Base-by-base conservation (phyloP, 805 yeast species). In the Saccharomycopsis amapae region DNA sequence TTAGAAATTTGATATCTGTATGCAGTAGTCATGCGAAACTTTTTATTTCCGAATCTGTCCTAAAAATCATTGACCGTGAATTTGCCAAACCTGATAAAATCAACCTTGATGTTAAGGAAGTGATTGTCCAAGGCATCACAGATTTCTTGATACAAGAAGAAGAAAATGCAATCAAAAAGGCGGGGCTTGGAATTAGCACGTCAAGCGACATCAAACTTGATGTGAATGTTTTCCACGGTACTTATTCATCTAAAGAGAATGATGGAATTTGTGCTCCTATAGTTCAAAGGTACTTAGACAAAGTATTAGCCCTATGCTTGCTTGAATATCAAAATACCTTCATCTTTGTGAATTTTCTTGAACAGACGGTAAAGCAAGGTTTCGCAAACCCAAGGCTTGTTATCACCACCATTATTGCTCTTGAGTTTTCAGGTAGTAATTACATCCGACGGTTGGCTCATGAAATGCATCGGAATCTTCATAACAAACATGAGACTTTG, bases 231-330 rank as follows among this genome's bases (percentile, higher is more conserved):
- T 74, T 81, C 53, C 78, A 77, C 54, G 86, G 85, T 0, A 65
- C 67, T 32, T 65, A 77, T 0, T 61, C 67, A 31, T 62, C 71
- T 1, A 69, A 74, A 41, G 63, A 72, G 22, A 73, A 69, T 55
- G 93, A 85, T 56, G 84, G 88, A 12, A 76, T 85, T 0, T 81
- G 93, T 58, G 75, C 90, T 0, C 80, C 84, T 0, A 55, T 87
- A 9, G 80, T 78, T 3, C 86, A 85, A 45, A 63, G 86, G 31
- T 85, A 79, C 55, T 59, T 80, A 42, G 59, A 59, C 3, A 56
- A 62, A 2, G 68, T 82, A 4, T 61, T 84, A 20, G 61, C 64
- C 2, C 58, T 77, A 15, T 76, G 86, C 45, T 51, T 78, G 0
- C 53, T 58, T 3, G 71, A 71, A 30, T 72, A 75, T 22, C 19